Evolutionary conservation across 1,284 basidiomycete species (phyloP), one percentile per base, ranked within the genome.

Genomic region (Malassezia yamatoensis): DNA sequence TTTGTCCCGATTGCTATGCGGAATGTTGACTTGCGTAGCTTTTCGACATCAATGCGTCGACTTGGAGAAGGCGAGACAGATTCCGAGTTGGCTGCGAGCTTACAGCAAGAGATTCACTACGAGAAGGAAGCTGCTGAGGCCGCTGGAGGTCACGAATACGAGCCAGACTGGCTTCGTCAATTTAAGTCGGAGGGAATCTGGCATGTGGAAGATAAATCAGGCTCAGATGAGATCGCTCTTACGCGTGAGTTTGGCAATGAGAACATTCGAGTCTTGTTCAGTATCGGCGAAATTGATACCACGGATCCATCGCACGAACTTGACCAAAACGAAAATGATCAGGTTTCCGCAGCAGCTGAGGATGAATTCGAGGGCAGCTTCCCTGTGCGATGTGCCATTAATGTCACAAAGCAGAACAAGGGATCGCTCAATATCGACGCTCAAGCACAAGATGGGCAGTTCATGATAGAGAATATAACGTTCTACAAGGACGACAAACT

Each of bases 231-330:
- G 75, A 83, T 96, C 36, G 78, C 81, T 18, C 77, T 98, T 34
- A 80, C 78, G 33, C 83, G 91, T 61, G 84, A 84, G 65, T 96
- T 90, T 74, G 91, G 90, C 62, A 90, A 89, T 72, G 91, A 98
- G 78, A 82, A 79, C 57, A 72, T 74, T 53, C 52, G 59, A 16
- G 51, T 74, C 11, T 50, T 72, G 7, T 73, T 73, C 55, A 61
- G 59, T 33, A 66, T 73, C 15, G 68, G 70, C 15, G 72, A 73
- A 43, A 61, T 72, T 29, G 72, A 73, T 58, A 67, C 64, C 4
- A 41, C 58, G 11, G 62, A 63, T 15, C 49, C 58, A 1, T 42
- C 59, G 48, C 53, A 55, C 36, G 59, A 64, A 8, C 52, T 53
- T 7, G 64, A 67, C 39, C 77, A 75, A 13, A 76, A 76, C 1